Evolutionary conservation across 768 basidiomycete species (phyloP).

Genomic region (Cubamyces lactineus): DNA sequence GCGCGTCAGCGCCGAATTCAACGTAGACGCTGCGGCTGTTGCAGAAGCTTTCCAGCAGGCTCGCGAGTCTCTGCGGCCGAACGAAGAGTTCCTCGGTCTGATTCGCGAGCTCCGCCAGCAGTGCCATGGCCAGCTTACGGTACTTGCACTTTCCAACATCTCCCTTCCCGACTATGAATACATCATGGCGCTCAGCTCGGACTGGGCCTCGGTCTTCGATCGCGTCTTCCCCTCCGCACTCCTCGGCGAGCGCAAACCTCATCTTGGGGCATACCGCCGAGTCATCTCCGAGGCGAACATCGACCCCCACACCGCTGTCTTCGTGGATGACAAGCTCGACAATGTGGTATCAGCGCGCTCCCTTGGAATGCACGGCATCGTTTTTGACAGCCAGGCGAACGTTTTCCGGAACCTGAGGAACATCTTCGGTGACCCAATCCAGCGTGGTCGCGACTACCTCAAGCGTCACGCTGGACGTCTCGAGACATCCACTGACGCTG

Average conservation of each 20-base stretch:
- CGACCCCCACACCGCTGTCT: conserved; percentile 52
- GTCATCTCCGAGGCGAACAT: conserved; percentile 48
- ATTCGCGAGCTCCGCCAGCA: conserved; percentile 48
- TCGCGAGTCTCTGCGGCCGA: conserved; percentile 48
- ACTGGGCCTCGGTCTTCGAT: conserved; percentile 42
- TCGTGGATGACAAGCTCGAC: conserved; percentile 63
- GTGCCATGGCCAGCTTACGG: conserved; percentile 33
- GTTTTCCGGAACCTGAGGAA: conserved; percentile 53
- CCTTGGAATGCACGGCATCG: conserved; percentile 56
- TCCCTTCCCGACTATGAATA: conserved; percentile 53
- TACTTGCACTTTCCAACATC: conserved; percentile 66
- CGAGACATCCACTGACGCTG: conserved; percentile 48
- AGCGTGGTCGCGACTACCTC: conserved; percentile 48
- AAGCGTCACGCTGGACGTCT: conserved; percentile 43
- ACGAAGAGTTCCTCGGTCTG: conserved; percentile 49
- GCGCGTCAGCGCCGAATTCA: conserved; percentile 44
- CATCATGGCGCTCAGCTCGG: conserved; percentile 50
- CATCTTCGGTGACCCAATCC: conserved; percentile 49
- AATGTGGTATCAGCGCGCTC: conserved; percentile 62
- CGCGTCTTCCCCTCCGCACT: conserved; percentile 54
- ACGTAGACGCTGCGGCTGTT: conserved; percentile 37
- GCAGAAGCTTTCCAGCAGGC: conserved; percentile 49
- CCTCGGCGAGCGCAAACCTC: conserved; percentile 58
- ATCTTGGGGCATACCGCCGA: conserved; percentile 54
- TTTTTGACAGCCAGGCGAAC: conserved; percentile 41